Base-by-base conservation (phyloP, 306 rosid genomes). In the Malus fusca region DNA sequence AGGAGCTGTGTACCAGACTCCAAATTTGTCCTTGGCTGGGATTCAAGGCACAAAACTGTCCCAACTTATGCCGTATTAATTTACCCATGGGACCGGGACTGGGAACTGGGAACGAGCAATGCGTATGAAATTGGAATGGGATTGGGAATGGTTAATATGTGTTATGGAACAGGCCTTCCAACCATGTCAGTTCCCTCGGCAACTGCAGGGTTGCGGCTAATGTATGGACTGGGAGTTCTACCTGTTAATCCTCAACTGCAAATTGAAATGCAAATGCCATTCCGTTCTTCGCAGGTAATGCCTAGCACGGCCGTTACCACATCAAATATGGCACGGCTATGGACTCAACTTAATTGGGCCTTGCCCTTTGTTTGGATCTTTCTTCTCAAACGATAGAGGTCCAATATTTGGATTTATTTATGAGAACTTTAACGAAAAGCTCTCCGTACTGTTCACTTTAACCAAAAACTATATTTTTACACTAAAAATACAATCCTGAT, bases 121-220 rank as follows among this genome's bases (percentile, higher is more conserved):
- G 23, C 8, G 6, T 33, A 65, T 65, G 72, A 55, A 68, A 68
- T 68, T 30, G 75, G 48, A 17, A 76, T 58, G 74, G 80, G 74
- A 68, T 60, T 60, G 75, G 14, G 58, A 68, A 69, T 60, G 75
- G 8, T 48, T 30, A 44, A 48, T 48, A 43, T 46, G 40, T 23
- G 28, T 22, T 44, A 70, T 40, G 8, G 18, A 44, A 48, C 71
- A 21, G 33, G 62, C 21, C 22, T 26, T 77, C 63, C 62, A 55
- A 30, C 61, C 8, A 21, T 63, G 35, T 31, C 30, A 6, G 28
- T 55, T 67, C 33, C 67, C 28, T 25, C 51, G 18, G 58, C 59
- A 25, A 53, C 51, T 68, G 33, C 58, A 43, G 75, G 74, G 52
- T 44, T 77, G 46, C 56, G n/a, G 21, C 31, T 28, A 46, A 4